Evolutionary conservation across 352 stramenopile species (phyloP).

Genomic region (Pythium brassicae): DNA sequence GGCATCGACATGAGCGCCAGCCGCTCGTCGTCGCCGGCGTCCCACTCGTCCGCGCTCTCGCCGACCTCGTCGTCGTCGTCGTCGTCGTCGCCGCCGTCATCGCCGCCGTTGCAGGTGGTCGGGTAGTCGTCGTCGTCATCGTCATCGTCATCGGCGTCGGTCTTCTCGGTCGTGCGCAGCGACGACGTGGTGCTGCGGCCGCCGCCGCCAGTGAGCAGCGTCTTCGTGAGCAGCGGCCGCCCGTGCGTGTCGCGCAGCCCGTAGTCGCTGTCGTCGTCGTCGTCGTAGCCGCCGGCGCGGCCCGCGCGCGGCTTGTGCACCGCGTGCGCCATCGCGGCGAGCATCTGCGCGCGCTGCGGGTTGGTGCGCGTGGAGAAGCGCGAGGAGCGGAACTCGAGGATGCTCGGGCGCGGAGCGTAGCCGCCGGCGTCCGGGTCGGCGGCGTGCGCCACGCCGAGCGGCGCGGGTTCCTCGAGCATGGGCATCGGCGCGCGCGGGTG

Average conservation of each 20-base stretch:
- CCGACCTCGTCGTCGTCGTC: conserved; percentile 14
- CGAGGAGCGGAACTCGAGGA: conserved; percentile 44
- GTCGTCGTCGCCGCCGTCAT: conserved; percentile 10
- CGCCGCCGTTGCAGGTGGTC: too few relatives aligned
- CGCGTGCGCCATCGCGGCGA: conserved; percentile 24
- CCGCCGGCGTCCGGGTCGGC: conserved; percentile 19
- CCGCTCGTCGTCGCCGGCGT: conserved; percentile 18
- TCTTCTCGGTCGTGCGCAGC: conserved; percentile 15
- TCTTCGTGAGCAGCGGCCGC: conserved; percentile 1
- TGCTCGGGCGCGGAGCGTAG: conserved; percentile 28
- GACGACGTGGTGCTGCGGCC: conserved; percentile 13
- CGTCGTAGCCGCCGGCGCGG: not conserved
- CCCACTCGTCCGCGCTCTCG: conserved; percentile 14
- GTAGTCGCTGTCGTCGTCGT: conserved; percentile 1
- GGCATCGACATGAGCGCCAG: conserved; percentile 34
- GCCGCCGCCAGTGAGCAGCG: not conserved
- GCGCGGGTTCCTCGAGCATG: conserved; percentile 11
- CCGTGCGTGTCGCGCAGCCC: not conserved
- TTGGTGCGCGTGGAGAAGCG: conserved; percentile 37
- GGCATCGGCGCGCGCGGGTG: conserved; percentile 3
- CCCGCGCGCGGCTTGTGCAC: not conserved
- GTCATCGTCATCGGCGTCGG: conserved; percentile 9
- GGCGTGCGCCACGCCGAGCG: conserved; percentile 15
- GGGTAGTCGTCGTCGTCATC: conserved; percentile 9
- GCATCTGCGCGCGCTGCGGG: conserved; percentile 43